Percentiles rank a stretch among this genome's conserved stretches.
phyloP scores from a whole-genome alignment of 2,329 filamentous ascomycete genomes.

The Epichloe sp. region DNA sequence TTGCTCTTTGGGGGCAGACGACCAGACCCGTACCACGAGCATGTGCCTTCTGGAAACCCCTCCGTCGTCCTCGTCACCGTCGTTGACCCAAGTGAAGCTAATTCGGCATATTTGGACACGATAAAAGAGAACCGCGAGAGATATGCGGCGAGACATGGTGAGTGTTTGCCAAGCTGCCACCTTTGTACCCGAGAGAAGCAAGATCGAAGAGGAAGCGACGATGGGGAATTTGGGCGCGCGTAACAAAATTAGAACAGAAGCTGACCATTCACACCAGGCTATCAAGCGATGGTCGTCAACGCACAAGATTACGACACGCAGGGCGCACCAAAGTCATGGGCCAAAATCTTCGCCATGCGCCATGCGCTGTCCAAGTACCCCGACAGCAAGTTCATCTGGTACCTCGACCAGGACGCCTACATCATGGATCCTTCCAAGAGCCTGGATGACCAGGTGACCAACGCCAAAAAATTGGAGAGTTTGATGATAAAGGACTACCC shows the following conservation, averaged over 20 bases:
- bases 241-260: not conserved
- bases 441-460: constrained; percentile 59
- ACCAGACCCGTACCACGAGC: constrained; percentile 19
- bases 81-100: constrained; percentile 54
- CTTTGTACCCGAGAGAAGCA: not conserved
- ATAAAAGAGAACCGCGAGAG: constrained; percentile 71
- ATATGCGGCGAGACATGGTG: constrained; percentile 82
- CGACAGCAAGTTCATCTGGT: constrained; percentile 71
- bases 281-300: constrained; percentile 70
- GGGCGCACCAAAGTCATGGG: constrained; percentile 51
- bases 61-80: constrained; percentile 73
- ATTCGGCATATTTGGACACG: constrained; percentile 53
- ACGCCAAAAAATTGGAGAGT: constrained; percentile 51
- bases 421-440: constrained; percentile 72
- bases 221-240: not conserved
- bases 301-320: constrained; percentile 62
- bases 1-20: constrained; percentile 33
- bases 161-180: constrained; percentile 12
- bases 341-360: constrained; percentile 71
- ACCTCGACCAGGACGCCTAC: constrained; percentile 68
- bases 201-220: not conserved
- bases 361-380: constrained; percentile 77
- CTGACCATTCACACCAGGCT: constrained; percentile 22
- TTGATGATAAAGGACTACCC: constrained; percentile 76
- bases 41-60: constrained; percentile 39